Conservation (phyloP, 2,329 filamentous ascomycete genomes). For the Trichophyton simii region DNA sequence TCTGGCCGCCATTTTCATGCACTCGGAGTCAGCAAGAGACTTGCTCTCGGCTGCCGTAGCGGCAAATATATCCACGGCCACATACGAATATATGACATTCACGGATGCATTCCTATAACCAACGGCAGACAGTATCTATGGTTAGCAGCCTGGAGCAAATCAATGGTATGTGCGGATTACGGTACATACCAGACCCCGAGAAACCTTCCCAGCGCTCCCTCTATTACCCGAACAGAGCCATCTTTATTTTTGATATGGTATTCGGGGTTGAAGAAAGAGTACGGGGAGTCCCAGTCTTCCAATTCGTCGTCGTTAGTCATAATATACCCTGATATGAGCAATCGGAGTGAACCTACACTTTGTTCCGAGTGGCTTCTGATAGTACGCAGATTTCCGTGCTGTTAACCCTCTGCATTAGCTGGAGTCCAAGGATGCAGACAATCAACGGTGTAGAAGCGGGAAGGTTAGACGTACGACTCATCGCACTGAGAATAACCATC, state of each 20-base stretch:
- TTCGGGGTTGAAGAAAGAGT: slow-evolving; percentile 26
- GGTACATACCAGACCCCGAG: slow-evolving; percentile 28
- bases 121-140: neutral
- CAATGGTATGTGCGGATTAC: neutral
- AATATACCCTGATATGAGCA: neutral
- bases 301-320: neutral
- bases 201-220: slow-evolving; percentile 25
- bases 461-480: slow-evolving; percentile 21
- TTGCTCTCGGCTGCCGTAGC: slow-evolving; percentile 35
- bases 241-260: slow-evolving; percentile 24
- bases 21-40: slow-evolving; percentile 30
- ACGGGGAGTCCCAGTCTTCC: slow-evolving; percentile 26
- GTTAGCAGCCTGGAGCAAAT: neutral
- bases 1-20: slow-evolving; percentile 34
- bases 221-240: slow-evolving; percentile 21
- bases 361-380: slow-evolving; percentile 23
- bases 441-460: slow-evolving; percentile 15
- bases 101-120: slow-evolving; percentile 30
- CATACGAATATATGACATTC: slow-evolving; percentile 32
- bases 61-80: slow-evolving; percentile 33
- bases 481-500: slow-evolving; percentile 30
- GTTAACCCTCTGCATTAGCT: slow-evolving; percentile 12
- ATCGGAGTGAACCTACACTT: slow-evolving; percentile 21
- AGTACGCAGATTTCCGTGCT: slow-evolving; percentile 28
- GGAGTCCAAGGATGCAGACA: neutral